Evolutionary conservation across 768 basidiomycete species (phyloP).

Genomic region (Cystobasidium ongulense): DNA sequence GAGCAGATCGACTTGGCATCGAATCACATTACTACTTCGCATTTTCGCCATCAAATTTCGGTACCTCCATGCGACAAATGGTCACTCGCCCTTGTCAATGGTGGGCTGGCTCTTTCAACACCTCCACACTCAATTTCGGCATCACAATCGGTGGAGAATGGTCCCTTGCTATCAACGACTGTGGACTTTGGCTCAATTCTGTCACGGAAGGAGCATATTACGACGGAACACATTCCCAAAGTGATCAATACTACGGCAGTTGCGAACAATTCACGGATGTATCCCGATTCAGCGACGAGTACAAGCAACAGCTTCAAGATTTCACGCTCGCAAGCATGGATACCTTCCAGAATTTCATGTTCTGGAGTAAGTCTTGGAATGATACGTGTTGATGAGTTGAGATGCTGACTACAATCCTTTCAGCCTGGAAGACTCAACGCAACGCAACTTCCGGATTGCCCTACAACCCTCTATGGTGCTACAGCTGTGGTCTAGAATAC

Average conservation of each 20-base stretch:
- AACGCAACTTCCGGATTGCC: neutral
- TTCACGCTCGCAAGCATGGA: slow-evolving; percentile 30
- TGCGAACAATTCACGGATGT: slow-evolving; percentile 23
- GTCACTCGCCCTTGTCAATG: slow-evolving; percentile 33
- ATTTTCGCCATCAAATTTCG: slow-evolving; percentile 29
- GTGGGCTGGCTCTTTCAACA: slow-evolving; percentile 53
- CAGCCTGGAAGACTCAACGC: slow-evolving; percentile 30
- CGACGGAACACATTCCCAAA: slow-evolving; percentile 11
- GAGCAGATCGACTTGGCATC: slow-evolving; percentile 70
- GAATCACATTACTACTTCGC: slow-evolving; percentile 57
- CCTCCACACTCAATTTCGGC: slow-evolving; percentile 59
- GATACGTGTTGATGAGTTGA: neutral
- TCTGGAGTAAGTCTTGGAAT: slow-evolving; percentile 11
- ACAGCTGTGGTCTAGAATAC: slow-evolving; percentile 20
- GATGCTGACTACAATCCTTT: neutral
- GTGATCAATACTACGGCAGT: neutral
- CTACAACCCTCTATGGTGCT: slow-evolving; percentile 30
- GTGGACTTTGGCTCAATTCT: slow-evolving; percentile 50
- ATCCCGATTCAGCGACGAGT: slow-evolving; percentile 1
- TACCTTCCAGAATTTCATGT: slow-evolving; percentile 23
- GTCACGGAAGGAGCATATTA: slow-evolving; percentile 38
- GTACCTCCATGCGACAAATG: neutral
- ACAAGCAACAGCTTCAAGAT: slow-evolving; percentile 22
- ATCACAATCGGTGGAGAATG: slow-evolving; percentile 34
- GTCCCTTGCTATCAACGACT: slow-evolving; percentile 60